Base-by-base conservation (phyloP, 192 early-diverging fungal genomes). In the Phlyctochytrium planicorne region DNA sequence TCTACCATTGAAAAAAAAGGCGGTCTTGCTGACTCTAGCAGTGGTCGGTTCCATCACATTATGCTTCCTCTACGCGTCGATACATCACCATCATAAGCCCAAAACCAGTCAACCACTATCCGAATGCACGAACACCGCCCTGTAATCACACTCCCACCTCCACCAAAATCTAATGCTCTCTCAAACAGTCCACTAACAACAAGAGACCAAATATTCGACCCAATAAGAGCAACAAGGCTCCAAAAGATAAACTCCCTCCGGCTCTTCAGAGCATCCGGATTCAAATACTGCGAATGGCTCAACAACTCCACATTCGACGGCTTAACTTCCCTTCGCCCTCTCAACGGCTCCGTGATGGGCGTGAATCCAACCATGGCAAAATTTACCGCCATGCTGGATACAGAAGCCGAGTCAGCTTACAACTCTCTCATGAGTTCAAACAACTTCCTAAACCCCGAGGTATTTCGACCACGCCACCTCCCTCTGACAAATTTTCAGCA, bases 261-360 rank as follows among this genome's bases (percentile, higher is more conserved):
- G 14, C 12, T 67, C 53, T 72, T 81, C 60, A n/a, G 14, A 29
- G 73, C 65, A 12, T 2, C 17, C 10, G 81, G 74, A 2, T 82
- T 79, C 52, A 34, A 67, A 3, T 75, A 59, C 53, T 82, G 81
- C 71, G 3, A 57, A 17, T 72, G 75, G 1, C 63, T 82, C 16
- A 53, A 82, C 29, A 71, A 68, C 27, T 69, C 76, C 25, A 52
- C 56, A 1, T 77, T 82, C 63, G 70, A 79, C 47, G 69, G 55
- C 25, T 27, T 57, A 4, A 27, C 55, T 4, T 29, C 25, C 16
- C 6, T 57, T 4, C 10, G 6, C 20, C 20, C 55, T 20, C 55
- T 57, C 25, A 57, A 57, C 55, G 55, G 55, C 55, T 25, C 55
- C 14, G 12, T 57, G 14, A 14, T 57, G 20, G 55, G 4, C 14